Evolutionary conservation across 1,284 basidiomycete genomes (phyloP), one percentile per base, ranked within the genome.

Genomic region (Ustilago hordei): DNA sequence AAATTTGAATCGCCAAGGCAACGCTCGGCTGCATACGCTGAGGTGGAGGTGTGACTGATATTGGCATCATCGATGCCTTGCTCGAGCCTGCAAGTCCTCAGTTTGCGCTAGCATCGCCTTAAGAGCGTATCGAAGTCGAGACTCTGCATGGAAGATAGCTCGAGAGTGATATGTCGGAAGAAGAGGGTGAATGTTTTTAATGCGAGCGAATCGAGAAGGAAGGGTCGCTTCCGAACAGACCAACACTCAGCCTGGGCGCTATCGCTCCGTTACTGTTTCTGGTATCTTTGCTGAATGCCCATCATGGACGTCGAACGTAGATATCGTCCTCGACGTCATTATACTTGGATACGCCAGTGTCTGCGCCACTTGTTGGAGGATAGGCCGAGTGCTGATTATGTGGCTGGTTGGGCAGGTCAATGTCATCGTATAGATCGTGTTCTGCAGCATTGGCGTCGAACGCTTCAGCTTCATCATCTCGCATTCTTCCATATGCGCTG

Each of bases 381-480:
- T 72, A 77, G 7, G 65, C 41, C 34, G 71, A 65, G 56, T 61
- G 62, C 11, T 68, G 65, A 31, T 69, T 59, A 36, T 74, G 65
- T 11, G 62, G 71, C 39, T 74, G 71, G 9, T 77, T 61, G 12
- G 55, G 64, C 9, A 60, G 45, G 23, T 77, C 69, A 48, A 69
- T 32, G 17, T 77, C 75, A 41, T 73, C 75, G 43, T 78, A 78
- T 8, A 78, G 61, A 23, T 74, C 75, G 35, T 70, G 62, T 28
- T 78, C 75, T 13, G 71, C 75, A 4, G 71, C 68, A 63, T 67
- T 66, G 64, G 71, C 69, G 50, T 78, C 75, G 47, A 78, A 78
- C 0, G 75, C 75, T 58, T 78, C 75, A 12, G 52, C 58, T 31
- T 78, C 75, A 41, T 77, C 75, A 56, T 78, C 70, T 38, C 70